phyloP scores from a whole-genome alignment of 306 rosid genomes.

The Vicia faba region DNA sequence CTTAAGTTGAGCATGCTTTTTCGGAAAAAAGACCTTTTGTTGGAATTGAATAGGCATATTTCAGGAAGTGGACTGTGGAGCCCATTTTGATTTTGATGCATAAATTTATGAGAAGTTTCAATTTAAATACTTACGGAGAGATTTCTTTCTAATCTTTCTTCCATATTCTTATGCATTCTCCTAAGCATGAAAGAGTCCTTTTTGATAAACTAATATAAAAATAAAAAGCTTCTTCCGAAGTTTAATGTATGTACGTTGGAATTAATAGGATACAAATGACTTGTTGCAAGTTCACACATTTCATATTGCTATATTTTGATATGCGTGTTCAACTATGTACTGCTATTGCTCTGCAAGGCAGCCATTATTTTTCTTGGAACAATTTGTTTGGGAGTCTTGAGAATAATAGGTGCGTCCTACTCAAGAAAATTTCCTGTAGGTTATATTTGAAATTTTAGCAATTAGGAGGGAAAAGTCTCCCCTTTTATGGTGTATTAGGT shows the following conservation, averaged over 20 bases:
- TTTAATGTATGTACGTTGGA: not conserved
- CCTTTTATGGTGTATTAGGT: constrained; percentile 4
- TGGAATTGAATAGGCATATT: constrained; percentile 29
- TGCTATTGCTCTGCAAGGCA: constrained; percentile 16
- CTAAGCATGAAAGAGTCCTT: constrained; percentile 4
- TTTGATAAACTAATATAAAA: constrained; percentile 8
- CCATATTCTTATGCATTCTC: constrained; percentile 15
- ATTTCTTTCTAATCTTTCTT: constrained; percentile 9
- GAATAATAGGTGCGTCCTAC: not conserved
- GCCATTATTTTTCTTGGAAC: not conserved
- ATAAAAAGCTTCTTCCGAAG: not conserved
- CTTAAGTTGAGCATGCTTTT: constrained; percentile 19
- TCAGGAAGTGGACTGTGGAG: not conserved
- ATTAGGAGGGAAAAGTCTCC: constrained; percentile 15
- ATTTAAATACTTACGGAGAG: not conserved
- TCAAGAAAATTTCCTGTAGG: constrained; percentile 5
- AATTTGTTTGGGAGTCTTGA: constrained; percentile 13
- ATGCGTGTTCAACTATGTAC: not conserved
- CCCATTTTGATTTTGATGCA: not conserved
- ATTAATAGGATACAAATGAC: constrained; percentile 7
- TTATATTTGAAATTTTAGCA: constrained; percentile 26
- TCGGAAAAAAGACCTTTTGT: not conserved
- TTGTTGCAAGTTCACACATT: not conserved
- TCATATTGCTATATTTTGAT: constrained; percentile 12
- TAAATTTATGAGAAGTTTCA: constrained; percentile 15